phyloP scores from a whole-genome alignment of 1,284 basidiomycete species.

The Tilletia horrida region DNA sequence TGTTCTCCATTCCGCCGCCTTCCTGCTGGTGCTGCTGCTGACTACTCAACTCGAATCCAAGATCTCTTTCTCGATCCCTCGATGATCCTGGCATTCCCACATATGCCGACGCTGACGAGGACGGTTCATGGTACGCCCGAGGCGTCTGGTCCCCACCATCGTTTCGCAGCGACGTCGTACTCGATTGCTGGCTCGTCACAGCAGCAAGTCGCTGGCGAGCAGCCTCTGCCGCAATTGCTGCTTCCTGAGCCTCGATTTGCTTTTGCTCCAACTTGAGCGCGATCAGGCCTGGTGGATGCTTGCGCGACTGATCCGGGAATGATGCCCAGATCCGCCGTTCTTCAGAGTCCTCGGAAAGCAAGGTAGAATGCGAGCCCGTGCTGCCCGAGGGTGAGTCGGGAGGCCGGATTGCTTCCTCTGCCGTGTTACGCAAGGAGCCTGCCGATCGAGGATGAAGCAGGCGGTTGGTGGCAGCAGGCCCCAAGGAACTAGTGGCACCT shows the following conservation, averaged over 20 bases:
- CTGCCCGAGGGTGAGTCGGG: not conserved
- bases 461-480: not conserved
- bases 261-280: slow-evolving; percentile 37
- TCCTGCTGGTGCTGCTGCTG: slow-evolving; percentile 12
- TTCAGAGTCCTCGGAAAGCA: slow-evolving; percentile 31
- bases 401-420: not conserved
- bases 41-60: not conserved
- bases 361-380: slow-evolving; percentile 1
- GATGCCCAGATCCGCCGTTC: slow-evolving; percentile 37
- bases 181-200: not conserved
- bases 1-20: slow-evolving; percentile 2
- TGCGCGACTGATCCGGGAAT: slow-evolving; percentile 38
- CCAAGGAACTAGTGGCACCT: too few species aligned
- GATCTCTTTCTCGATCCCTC: slow-evolving; percentile 2
- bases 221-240: slow-evolving; percentile 20
- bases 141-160: slow-evolving; percentile 8
- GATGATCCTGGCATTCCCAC: not conserved
- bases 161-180: not conserved
- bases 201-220: slow-evolving; percentile 6
- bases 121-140: not conserved
- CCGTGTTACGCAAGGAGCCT: not conserved
- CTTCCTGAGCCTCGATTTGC: not conserved
- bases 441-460: not conserved
- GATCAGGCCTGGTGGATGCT: slow-evolving; percentile 40
- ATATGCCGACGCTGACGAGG: not conserved